Conservation (phyloP, 441 rosid species). For the Syzygium malaccense region DNA sequence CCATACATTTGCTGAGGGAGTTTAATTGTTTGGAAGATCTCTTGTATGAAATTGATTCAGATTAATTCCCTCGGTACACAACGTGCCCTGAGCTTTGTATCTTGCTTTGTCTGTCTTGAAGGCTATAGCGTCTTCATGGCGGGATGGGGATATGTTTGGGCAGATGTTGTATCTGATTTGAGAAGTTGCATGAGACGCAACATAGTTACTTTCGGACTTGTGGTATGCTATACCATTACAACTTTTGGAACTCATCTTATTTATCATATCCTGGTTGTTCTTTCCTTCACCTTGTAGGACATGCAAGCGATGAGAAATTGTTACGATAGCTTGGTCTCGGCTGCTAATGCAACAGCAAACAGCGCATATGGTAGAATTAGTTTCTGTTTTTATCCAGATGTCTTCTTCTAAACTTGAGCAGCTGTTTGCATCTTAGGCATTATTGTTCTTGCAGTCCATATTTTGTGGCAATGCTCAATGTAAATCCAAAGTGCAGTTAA, state of each 20-base stretch:
- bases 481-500: neutral
- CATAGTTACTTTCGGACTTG: neutral
- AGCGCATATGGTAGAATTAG: slow-evolving; percentile 71
- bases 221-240: neutral
- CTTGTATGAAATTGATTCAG: neutral
- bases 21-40: neutral
- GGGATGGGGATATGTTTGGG: neutral
- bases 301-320: slow-evolving; percentile 89
- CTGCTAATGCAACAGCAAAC: slow-evolving; percentile 94
- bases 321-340: slow-evolving; percentile 92
- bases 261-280: neutral
- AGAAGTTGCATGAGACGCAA: neutral
- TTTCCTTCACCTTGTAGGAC: slow-evolving; percentile 40
- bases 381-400: neutral
- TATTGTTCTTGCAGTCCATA: neutral
- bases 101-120: neutral
- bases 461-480: neutral
- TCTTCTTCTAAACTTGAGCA: neutral
- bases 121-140: neutral
- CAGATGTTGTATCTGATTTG: neutral
- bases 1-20: neutral
- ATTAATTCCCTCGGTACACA: neutral
- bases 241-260: neutral
- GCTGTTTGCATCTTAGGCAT: neutral
- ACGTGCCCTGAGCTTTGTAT: neutral